Base-by-base conservation (phyloP, 805 yeast genomes). In the Kodamaea kakaduensis region DNA sequence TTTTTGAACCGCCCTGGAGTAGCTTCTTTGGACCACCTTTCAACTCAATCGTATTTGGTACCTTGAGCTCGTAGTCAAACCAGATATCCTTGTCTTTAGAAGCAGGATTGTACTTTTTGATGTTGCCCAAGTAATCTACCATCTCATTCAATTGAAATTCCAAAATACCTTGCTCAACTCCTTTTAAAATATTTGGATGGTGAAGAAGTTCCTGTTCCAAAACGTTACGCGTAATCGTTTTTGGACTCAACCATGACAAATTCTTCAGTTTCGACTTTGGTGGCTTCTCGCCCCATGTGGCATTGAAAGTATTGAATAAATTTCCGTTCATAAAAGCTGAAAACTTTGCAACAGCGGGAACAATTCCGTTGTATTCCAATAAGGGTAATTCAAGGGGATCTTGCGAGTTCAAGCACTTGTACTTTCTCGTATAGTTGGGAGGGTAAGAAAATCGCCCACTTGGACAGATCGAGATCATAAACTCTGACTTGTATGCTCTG, bases 391-490 rank as follows among this genome's bases (percentile, higher is more conserved):
- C 46, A 32, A 69, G 43, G 9, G 55, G 44, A 15, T 36, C 39
- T 12, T 26, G 25, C 9, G 39, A 29, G 44, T 78, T 84, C 4
- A 78, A 61, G 63, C 97, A 93, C 44, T 73, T 69, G 46, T 79
- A 76, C 21, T 47, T 52, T 3, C 46, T 31, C 14, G 46, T 37
- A n/a, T 42, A 53, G 5, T 51, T 36, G 0, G 54, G 50, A 0
- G 72, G 66, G 17, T 64, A 58, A 2, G 43, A 46, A 36, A 87
- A 72, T 14, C 67, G 57, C 0, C 86, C 95, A 3, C 62, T 64
- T 1, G 98, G 98, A 56, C 98, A 90, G 27, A 68, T 55, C 3
- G 94, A 79, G 6, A 93, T 67, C 13, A 82, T 51, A 22, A 87
- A 67, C 33, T 78, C 81, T 1, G 83, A 74, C 41, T 72, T 75